Base-by-base conservation (phyloP, 768 basidiomycete genomes). In the Hygrocybe punicea region DNA sequence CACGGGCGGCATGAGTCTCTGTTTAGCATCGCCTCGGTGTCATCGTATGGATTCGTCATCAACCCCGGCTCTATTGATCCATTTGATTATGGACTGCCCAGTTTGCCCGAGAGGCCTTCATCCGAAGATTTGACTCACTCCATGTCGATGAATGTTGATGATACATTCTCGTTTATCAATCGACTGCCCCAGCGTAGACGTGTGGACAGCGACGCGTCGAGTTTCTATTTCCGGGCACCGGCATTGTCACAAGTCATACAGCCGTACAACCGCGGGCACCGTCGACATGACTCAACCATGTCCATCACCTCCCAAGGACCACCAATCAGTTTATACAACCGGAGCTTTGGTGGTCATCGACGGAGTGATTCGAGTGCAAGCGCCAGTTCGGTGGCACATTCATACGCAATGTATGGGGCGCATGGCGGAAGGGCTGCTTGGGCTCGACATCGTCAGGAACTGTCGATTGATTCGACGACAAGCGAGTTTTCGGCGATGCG, bases 11-110 rank as follows among this genome's bases (percentile, higher is more conserved):
- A 80, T 13, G 84, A 86, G 36, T 89, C 89, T 0, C 51, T 83
- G 11, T 81, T 85, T 69, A 90, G 87, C 63, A 85, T 92, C 51
- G 86, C 87, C 0, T 91, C 89, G 0, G 81, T 91, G 4, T 91
- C 90, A 0, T 91, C 89, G 0, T 90, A 88, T 58, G 89, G 91
- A 3, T 76, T 76, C 2, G 82, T 88, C 35, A 73, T 87, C 58
- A 80, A 87, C 55, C 67, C 77, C 16, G 90, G 90, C 16, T 67
- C 78, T 1, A 66, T 62, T 2, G 90, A 93, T 67, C 90, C 90
- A 0, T 92, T 92, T 68, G 87, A 87, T 40, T 91, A 85, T 58
- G 86, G 76, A 1, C 62, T 83, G 13, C 78, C 81, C 19, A 82
- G 81, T 53, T 66, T 82, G 24, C 72, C 67, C 16, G 81, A 83